Evolutionary conservation across 2,329 filamentous ascomycete genomes (phyloP).

Genomic region (Hypomyces rosellus): DNA sequence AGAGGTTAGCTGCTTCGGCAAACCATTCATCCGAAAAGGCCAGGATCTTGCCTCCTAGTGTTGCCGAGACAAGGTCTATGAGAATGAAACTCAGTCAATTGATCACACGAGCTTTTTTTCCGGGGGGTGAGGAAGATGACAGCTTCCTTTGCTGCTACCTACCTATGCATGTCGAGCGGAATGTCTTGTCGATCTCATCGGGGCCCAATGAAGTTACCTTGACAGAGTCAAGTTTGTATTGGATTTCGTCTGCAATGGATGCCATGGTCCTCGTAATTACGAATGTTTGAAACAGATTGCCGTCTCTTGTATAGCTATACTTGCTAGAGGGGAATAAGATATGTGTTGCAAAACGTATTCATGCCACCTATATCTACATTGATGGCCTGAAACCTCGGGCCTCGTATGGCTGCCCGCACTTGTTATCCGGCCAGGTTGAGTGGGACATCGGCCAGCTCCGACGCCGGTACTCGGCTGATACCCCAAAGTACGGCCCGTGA

Average conservation of each 20-base stretch:
- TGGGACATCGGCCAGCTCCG: slow-evolving; percentile 27
- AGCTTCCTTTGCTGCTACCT: slow-evolving; percentile 20
- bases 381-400: no score
- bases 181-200: slow-evolving; percentile 54
- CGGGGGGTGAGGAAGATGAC: not conserved
- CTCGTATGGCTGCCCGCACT: no score
- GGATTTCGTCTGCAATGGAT: slow-evolving; percentile 37
- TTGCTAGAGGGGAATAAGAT: no score
- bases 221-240: slow-evolving; percentile 52
- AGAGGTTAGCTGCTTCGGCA: slow-evolving; percentile 56
- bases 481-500: slow-evolving; percentile 1
- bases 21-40: slow-evolving; percentile 65
- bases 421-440: slow-evolving; percentile 1
- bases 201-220: slow-evolving; percentile 42
- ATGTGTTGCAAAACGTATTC: no score
- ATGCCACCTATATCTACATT: no score
- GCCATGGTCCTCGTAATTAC: slow-evolving; percentile 21
- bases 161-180: slow-evolving; percentile 58
- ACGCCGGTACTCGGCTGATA: slow-evolving; percentile 15
- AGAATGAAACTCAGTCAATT: not conserved
- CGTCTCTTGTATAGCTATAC: not conserved
- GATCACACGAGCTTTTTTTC: not conserved
- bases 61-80: slow-evolving; percentile 54
- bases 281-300: not conserved
- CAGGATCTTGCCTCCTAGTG: slow-evolving; percentile 57